Evolutionary conservation across 2,329 filamentous ascomycete species (phyloP).

Genomic region (Aspergillus sergii): DNA sequence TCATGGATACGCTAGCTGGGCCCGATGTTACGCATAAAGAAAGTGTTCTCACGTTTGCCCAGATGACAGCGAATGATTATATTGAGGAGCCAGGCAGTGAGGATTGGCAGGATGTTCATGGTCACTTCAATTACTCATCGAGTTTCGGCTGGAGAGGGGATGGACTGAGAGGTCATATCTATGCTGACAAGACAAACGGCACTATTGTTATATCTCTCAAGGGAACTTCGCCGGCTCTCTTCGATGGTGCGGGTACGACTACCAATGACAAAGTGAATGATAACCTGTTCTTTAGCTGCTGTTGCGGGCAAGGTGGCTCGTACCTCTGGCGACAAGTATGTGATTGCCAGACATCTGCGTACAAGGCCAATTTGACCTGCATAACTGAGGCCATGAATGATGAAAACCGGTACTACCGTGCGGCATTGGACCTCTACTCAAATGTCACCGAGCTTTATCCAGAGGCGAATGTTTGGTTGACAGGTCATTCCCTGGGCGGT

Average conservation of each 20-base stretch:
- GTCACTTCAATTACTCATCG: slow-evolving; percentile 78
- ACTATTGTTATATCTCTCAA: slow-evolving; percentile 93
- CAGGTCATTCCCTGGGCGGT: slow-evolving; percentile 90
- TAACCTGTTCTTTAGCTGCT: slow-evolving; percentile 97
- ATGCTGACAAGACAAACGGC: slow-evolving; percentile 79
- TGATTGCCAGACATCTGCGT: slow-evolving; percentile 85
- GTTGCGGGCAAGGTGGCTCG: slow-evolving; percentile 90
- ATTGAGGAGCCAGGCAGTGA: slow-evolving; percentile 69
- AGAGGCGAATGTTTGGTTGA: slow-evolving; percentile 80
- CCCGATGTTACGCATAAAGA: slow-evolving; percentile 85
- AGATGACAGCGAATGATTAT: slow-evolving; percentile 90
- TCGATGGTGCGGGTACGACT: slow-evolving; percentile 95
- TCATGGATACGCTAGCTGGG: slow-evolving; percentile 72
- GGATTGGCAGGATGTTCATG: slow-evolving; percentile 81
- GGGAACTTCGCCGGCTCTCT: slow-evolving; percentile 85
- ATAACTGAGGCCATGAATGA: slow-evolving; percentile 72
- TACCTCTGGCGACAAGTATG: slow-evolving; percentile 91
- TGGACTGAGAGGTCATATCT: slow-evolving; percentile 88
- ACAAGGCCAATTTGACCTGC: slow-evolving; percentile 90
- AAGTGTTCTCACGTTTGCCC: slow-evolving; percentile 80
- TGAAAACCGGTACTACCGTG: slow-evolving; percentile 90
- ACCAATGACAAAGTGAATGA: slow-evolving; percentile 98
- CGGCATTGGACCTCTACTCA: slow-evolving; percentile 83
- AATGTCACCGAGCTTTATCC: slow-evolving; percentile 92
- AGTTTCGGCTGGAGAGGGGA: slow-evolving; percentile 94